Percentiles rank a stretch among this genome's conserved stretches.
These are phyloP conservation scores for Ustilago nuda DNA, from an alignment of 1,284 basidiomycete species.

Conservation along the genomic window DNA sequence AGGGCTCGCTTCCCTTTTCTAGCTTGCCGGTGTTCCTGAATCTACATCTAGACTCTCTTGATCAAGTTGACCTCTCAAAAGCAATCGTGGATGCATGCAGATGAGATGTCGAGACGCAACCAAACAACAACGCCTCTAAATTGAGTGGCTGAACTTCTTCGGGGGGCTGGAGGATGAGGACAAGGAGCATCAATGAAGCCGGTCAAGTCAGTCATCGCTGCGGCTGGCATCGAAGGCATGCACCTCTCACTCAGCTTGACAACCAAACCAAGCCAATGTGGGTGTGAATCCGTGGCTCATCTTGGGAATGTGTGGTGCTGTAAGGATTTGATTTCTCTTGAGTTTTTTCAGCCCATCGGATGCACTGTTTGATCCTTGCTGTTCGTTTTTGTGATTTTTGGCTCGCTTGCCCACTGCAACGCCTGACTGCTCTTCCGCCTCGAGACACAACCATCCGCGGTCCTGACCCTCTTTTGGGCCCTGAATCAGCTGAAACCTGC, in stretches of 20 bases:
- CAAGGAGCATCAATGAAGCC: neutral
- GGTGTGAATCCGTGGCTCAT: neutral
- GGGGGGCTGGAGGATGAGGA: neutral
- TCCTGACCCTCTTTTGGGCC: slow-evolving; percentile 3
- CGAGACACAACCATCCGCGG: neutral
- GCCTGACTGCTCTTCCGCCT: neutral
- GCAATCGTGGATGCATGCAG: neutral
- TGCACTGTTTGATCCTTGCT: slow-evolving; percentile 18
- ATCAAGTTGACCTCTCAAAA: too few species aligned
- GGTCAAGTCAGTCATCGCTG: slow-evolving; percentile 10
- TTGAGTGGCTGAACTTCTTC: slow-evolving; percentile 1
- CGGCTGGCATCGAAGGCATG: slow-evolving; percentile 6
- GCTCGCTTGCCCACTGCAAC: neutral
- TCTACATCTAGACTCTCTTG: neutral
- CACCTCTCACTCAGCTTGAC: slow-evolving; percentile 15
- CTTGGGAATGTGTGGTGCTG: neutral
- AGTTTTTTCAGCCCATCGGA: slow-evolving; percentile 1
- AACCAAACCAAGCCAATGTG: slow-evolving; percentile 3
- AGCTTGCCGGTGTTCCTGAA: neutral
- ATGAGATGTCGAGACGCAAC: neutral
- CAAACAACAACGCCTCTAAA: slow-evolving; percentile 1
- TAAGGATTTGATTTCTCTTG: neutral
- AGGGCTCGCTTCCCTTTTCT: slow-evolving; percentile 3
- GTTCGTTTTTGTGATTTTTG: neutral
- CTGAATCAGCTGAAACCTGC: neutral